Evolutionary conservation across 495 filamentous ascomycete genomes (phyloP).

Genomic region (Peziza echinospora): DNA sequence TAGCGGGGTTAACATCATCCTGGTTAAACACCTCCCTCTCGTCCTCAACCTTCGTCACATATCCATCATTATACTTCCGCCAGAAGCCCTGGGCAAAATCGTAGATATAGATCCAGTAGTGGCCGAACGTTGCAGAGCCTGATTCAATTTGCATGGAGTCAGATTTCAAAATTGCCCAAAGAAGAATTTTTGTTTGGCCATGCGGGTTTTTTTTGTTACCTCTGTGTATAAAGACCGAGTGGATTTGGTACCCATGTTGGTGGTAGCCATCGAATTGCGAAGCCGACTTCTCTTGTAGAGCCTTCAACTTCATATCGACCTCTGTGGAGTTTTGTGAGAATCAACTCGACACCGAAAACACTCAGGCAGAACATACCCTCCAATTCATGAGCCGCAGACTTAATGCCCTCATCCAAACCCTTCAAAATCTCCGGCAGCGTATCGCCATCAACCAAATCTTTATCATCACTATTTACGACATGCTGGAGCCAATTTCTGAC

Average conservation of each 20-base stretch:
- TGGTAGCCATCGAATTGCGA: conserved; percentile 38
- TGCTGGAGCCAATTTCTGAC: conserved; percentile 12
- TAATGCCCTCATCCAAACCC: neutral
- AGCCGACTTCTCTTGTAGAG: conserved; percentile 31
- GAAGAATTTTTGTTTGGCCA: neutral
- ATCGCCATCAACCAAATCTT: neutral
- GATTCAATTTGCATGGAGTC: neutral
- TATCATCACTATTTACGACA: neutral
- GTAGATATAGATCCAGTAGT: conserved; percentile 94
- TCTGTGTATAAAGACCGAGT: conserved; percentile 79
- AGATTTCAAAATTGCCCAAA: neutral
- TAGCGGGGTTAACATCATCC: conserved; percentile 38
- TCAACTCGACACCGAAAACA: too few relatives aligned
- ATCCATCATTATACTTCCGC: conserved; percentile 84
- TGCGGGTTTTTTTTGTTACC: conserved; percentile 22
- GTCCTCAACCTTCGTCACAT: conserved; percentile 46
- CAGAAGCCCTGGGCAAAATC: conserved; percentile 65
- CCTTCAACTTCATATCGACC: conserved; percentile 29
- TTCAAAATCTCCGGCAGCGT: neutral
- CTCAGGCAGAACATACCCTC: conserved; percentile 2
- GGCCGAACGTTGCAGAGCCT: conserved; percentile 43
- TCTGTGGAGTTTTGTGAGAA: conserved; percentile 1
- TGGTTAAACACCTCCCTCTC: conserved; percentile 43
- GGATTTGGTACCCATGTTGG: conserved; percentile 54
- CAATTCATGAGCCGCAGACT: neutral